phyloP scores from a whole-genome alignment of 352 stramenopile genomes.

The Aphanomyces stellatus region DNA sequence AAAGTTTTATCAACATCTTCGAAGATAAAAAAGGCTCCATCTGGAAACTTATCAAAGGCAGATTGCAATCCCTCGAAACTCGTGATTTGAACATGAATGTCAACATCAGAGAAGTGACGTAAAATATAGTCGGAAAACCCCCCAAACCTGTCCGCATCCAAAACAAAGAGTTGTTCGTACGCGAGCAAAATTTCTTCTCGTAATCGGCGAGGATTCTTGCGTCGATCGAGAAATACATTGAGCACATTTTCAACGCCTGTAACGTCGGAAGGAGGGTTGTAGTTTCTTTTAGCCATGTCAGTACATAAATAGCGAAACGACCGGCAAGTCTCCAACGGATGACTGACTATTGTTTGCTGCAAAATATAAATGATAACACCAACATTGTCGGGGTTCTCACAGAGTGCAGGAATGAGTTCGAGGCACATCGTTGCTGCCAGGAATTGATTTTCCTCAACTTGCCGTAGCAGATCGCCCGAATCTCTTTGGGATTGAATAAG shows the following conservation, averaged over 20 bases:
- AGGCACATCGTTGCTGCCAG: neutral
- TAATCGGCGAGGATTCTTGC: neutral
- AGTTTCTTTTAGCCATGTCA: too few species aligned
- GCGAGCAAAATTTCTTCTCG: neutral
- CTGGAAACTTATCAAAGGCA: slow-evolving; percentile 74
- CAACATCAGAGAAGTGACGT: slow-evolving; percentile 36
- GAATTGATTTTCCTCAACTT: slow-evolving; percentile 5
- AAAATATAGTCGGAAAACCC: slow-evolving; percentile 47
- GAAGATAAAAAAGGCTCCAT: slow-evolving; percentile 40
- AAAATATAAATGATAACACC: neutral
- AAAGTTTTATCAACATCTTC: slow-evolving; percentile 1
- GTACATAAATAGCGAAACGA: neutral
- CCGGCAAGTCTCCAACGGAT: neutral
- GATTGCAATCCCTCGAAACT: slow-evolving; percentile 47
- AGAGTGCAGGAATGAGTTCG: neutral
- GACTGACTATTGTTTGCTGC: neutral
- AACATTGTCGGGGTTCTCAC: neutral
- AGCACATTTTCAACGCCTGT: too few species aligned
- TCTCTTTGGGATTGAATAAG: too few species aligned
- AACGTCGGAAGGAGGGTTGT: too few species aligned
- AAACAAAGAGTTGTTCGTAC: slow-evolving; percentile 7
- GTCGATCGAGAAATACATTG: neutral
- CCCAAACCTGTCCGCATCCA: slow-evolving; percentile 42
- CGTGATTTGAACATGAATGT: slow-evolving; percentile 43
- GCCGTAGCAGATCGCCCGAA: neutral